Conservation (phyloP, 2,329 filamentous ascomycete species). For the Xylariaceae sp. region DNA sequence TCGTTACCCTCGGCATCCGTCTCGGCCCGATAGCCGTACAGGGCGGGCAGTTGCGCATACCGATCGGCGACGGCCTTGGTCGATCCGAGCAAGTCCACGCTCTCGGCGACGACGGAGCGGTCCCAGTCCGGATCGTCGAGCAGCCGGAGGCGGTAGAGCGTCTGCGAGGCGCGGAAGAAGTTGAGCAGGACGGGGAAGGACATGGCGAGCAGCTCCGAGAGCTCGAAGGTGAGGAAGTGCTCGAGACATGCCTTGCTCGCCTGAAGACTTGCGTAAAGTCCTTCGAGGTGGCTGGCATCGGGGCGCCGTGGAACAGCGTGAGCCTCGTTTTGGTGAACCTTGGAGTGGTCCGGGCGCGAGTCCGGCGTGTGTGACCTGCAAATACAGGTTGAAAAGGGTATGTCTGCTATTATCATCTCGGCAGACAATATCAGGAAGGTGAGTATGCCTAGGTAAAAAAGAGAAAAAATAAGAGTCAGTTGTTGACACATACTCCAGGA, state of each 20-base stretch:
- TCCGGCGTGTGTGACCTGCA: constrained; percentile 10
- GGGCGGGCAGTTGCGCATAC: constrained; percentile 16
- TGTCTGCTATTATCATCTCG: constrained; percentile 36
- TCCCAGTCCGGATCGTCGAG: constrained; percentile 28
- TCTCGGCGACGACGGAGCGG: constrained; percentile 13
- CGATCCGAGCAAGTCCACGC: constrained; percentile 19
- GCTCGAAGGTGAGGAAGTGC: constrained; percentile 22
- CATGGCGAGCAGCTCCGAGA: constrained; percentile 17
- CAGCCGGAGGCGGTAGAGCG: constrained; percentile 26
- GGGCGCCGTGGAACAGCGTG: constrained; percentile 6
- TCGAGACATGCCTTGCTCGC: constrained; percentile 22
- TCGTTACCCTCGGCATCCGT: constrained; percentile 15
- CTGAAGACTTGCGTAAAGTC: constrained; percentile 21
- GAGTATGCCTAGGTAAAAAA: constrained; percentile 33
- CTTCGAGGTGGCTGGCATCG: constrained; percentile 19
- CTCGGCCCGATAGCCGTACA: constrained; percentile 18
- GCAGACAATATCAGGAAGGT: constrained; percentile 31
- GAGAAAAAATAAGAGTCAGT: too few relatives aligned
- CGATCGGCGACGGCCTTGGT: constrained; percentile 18
- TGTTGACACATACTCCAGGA: too few relatives aligned
- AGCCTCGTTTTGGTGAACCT: not conserved
- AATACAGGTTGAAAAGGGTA: constrained; percentile 23
- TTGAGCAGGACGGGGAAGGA: constrained; percentile 23
- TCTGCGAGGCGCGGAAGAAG: constrained; percentile 25
- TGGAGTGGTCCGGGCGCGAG: constrained; percentile 1